A percentile compares a stretch with the other conserved stretches of the same genome.
Conservation (phyloP, 208 protist genomes). For the Leishmania martiniquensis region DNA sequence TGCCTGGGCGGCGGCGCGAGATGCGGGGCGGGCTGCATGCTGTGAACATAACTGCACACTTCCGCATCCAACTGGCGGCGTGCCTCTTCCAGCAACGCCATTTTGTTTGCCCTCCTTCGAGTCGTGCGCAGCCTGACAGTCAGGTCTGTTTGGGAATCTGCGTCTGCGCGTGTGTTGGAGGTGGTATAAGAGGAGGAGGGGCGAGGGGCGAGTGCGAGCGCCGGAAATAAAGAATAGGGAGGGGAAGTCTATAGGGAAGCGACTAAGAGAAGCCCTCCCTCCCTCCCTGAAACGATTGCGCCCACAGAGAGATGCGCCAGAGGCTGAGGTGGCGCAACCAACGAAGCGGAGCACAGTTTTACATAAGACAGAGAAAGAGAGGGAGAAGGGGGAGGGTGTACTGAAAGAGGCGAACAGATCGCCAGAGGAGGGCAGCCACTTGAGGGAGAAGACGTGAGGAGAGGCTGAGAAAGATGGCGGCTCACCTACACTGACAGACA, state of each 20-base stretch:
- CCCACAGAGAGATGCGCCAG: no score
- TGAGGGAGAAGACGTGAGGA: neutral
- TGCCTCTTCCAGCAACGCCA: conserved; percentile 31
- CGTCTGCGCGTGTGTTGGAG: conserved; percentile 6
- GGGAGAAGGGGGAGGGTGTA: neutral
- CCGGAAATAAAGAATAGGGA: neutral
- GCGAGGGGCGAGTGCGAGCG: neutral
- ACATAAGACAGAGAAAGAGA: neutral
- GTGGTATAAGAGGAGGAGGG: neutral
- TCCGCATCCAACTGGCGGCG: conserved; percentile 30
- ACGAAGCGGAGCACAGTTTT: neutral
- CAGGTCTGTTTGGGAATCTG: no score
- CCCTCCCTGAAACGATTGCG: no score
- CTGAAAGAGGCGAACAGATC: neutral
- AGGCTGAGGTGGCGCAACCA: no score
- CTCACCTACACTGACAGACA: neutral
- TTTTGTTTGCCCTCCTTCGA: neutral
- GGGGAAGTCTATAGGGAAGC: no score
- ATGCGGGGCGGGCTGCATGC: conserved; percentile 30
- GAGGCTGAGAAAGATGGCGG: neutral
- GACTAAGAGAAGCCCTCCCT: no score
- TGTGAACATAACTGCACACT: conserved; percentile 13
- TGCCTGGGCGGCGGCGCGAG: conserved; percentile 33
- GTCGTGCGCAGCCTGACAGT: no score
- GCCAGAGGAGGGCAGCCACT: neutral